These are phyloP conservation scores for Aspergillus puulaauensis DNA, from an alignment of 2,329 filamentous ascomycete species.

Conservation along the genomic window DNA sequence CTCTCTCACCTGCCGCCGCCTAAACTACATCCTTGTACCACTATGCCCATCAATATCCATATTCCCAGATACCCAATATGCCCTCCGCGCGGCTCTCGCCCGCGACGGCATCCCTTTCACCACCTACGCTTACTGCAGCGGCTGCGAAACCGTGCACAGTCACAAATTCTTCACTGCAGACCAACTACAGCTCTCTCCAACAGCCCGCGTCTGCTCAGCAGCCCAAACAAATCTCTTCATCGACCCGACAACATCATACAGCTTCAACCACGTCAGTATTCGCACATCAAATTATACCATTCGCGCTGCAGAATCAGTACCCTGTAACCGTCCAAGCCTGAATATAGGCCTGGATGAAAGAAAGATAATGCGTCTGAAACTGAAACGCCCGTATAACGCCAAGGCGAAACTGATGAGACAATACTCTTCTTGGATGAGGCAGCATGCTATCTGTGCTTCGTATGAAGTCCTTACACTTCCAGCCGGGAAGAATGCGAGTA, in stretches of 20 bases:
- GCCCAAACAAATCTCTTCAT: background rate
- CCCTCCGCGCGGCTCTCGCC: slow-evolving; percentile 1
- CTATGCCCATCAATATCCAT: background rate
- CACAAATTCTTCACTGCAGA: background rate
- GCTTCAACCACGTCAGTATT: background rate
- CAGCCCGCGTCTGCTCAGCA: background rate
- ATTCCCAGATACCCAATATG: background rate
- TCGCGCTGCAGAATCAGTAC: too few relatives aligned
- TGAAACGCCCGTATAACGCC: too few relatives aligned
- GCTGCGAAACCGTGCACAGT: background rate
- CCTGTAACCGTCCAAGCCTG: too few relatives aligned
- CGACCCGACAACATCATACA: background rate
- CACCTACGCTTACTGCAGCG: background rate
- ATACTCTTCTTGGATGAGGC: background rate
- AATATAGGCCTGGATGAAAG: too few relatives aligned
- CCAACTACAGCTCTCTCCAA: background rate
- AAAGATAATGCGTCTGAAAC: too few relatives aligned
- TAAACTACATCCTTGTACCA: background rate
- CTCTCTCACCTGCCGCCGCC: background rate
- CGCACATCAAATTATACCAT: background rate
- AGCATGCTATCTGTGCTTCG: background rate
- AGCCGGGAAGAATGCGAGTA: background rate
- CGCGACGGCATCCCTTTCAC: background rate
- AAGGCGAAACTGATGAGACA: too few relatives aligned
- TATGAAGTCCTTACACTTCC: background rate